Evolutionary conservation across 352 stramenopile species (phyloP), one percentile per base, ranked within the genome.

Genomic region (Aphanomyces astaci): DNA sequence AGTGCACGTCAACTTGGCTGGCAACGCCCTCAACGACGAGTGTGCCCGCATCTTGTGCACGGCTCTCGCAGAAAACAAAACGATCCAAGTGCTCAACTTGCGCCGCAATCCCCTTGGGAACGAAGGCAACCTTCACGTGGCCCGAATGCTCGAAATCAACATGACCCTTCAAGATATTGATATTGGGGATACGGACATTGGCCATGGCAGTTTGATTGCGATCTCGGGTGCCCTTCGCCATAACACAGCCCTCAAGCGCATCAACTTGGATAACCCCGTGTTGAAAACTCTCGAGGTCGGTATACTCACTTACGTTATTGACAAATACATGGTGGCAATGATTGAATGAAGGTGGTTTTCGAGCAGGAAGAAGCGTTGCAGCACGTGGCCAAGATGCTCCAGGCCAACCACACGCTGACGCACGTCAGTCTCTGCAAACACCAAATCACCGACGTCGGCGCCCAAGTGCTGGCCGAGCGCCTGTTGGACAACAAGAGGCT

Each of bases 301-400:
- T n/a, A n/a, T n/a, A 46, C 24, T 64, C 32, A 28, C 22, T 65
- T 22, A 55, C 57, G 7, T 66, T 32, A 13, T 9, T 25, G 13
- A n/a, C n/a, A n/a, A n/a, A n/a, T n/a, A n/a, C n/a, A n/a, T n/a
- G n/a, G n/a, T n/a, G n/a, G n/a, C n/a, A n/a, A n/a, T n/a, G n/a
- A n/a, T n/a, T n/a, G n/a, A n/a, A n/a, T n/a, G n/a, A n/a, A n/a
- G n/a, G 27, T 59, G 15, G 27, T 30, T 59, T 24, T 28, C 15
- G 15, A 28, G 51, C 15, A 77, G 66, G 81, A 90, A 65, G 83
- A 89, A 27, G 74, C 78, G 2, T 75, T 87, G 24, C 83, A 91
- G 70, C 84, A 89, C 52, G 71, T 91, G 15, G 83, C 79, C 46
- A 89, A 89, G 67, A 87, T 87, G 76, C 72, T 91, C 51, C 81